A percentile compares a stretch with the other conserved stretches of the same genome.
These are phyloP conservation scores for Stachybotrys chlorohalonatus DNA, from an alignment of 2,329 filamentous ascomycete genomes.

Conservation along the genomic window DNA sequence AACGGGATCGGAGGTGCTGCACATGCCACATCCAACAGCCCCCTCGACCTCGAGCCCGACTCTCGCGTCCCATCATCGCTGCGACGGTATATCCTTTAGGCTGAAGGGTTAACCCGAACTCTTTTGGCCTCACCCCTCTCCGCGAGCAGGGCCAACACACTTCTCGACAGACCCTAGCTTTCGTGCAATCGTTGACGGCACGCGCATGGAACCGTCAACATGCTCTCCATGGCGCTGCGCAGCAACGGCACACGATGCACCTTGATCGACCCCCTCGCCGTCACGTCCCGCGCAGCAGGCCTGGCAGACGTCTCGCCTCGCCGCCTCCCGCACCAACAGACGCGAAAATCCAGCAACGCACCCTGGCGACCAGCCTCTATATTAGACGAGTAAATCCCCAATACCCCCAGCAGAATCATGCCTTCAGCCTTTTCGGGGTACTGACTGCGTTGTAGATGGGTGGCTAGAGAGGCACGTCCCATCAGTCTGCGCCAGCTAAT, in stretches of 20 bases:
- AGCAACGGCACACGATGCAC: constrained; percentile 31
- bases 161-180: too few relatives aligned
- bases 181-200: neutral
- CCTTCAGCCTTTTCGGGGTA: neutral
- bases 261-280: constrained; percentile 14
- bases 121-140: too few relatives aligned
- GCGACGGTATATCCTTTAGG: too few relatives aligned
- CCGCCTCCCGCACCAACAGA: neutral
- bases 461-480: constrained; percentile 83
- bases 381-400: constrained; percentile 50
- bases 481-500: constrained; percentile 94
- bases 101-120: too few relatives aligned
- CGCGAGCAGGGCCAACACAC: too few relatives aligned
- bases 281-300: constrained; percentile 4
- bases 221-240: constrained; percentile 37
- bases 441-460: constrained; percentile 61
- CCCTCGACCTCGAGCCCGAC: neutral
- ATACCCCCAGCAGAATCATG: constrained; percentile 3
- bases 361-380: constrained; percentile 56
- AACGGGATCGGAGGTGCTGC: neutral
- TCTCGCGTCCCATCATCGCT: neutral
- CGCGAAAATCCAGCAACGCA: constrained; percentile 15
- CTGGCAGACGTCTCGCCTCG: neutral
- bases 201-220: constrained; percentile 30
- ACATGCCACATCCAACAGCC: neutral